These are phyloP conservation scores for Erysimum pusillum DNA, from an alignment of 441 rosid species.

Conservation along the genomic window DNA sequence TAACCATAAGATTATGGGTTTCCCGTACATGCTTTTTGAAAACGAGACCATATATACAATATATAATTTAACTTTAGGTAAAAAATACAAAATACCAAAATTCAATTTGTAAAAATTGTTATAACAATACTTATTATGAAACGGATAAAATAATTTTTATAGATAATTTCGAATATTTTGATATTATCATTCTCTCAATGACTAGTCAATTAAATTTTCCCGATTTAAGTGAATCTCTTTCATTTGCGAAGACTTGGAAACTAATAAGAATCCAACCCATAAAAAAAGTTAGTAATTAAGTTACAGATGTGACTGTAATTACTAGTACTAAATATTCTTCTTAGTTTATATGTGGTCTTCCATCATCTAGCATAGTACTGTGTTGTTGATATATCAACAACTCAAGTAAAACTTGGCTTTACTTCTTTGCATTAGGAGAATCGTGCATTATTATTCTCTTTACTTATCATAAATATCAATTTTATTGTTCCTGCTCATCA, in stretches of 20 bases:
- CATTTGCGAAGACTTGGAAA: constrained; percentile 4
- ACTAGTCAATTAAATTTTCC: constrained; percentile 34
- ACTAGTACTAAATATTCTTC: constrained; percentile 10
- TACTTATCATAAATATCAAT: neutral
- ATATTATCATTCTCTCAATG: constrained; percentile 21
- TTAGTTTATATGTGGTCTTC: constrained; percentile 24
- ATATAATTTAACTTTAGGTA: neutral
- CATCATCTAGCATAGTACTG: constrained; percentile 15
- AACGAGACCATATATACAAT: neutral
- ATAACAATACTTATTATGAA: neutral
- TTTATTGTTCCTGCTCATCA: neutral
- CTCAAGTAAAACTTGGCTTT: constrained; percentile 30
- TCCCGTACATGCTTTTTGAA: neutral
- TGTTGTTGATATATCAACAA: constrained; percentile 10
- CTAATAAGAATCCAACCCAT: constrained; percentile 27
- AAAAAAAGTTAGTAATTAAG: neutral
- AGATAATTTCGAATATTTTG: constrained; percentile 20
- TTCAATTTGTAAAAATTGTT: neutral
- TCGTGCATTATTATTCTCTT: neutral
- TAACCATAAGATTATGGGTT: neutral
- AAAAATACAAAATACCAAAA: neutral
- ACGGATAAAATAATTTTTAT: neutral
- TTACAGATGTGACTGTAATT: constrained; percentile 14
- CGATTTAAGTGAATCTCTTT: constrained; percentile 26
- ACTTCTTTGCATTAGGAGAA: constrained; percentile 9